Conservation (phyloP, 1,284 basidiomycete genomes). For the Cryptococcus sp. region DNA sequence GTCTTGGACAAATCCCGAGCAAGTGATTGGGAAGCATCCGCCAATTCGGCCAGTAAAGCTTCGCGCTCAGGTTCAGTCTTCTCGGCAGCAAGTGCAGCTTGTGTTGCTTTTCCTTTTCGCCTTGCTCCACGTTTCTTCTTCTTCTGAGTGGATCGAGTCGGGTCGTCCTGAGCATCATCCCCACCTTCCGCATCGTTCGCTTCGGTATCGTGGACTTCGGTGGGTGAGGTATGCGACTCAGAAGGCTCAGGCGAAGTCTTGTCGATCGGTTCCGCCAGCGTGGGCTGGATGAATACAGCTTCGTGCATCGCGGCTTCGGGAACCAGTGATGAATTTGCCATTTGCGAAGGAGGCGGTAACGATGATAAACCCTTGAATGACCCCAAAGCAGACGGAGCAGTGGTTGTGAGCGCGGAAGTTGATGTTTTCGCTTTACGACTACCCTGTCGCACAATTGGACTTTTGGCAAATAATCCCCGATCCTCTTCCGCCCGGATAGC, state of each 20-base stretch:
- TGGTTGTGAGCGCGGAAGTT: slow-evolving; percentile 35
- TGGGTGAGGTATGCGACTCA: slow-evolving; percentile 5
- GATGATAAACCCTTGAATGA: not conserved
- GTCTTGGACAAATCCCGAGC: slow-evolving; percentile 65
- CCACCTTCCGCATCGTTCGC: not conserved
- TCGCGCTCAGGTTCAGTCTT: slow-evolving; percentile 36
- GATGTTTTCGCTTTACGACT: slow-evolving; percentile 17
- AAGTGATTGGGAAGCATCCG: slow-evolving; percentile 71
- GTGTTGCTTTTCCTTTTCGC: slow-evolving; percentile 49
- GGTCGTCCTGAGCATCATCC: slow-evolving; percentile 4
- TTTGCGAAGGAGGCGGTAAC: not conserved
- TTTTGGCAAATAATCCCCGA: slow-evolving; percentile 41
- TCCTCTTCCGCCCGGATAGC: slow-evolving; percentile 18
- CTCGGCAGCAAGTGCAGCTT: slow-evolving; percentile 39
- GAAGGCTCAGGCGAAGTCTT: slow-evolving; percentile 29
- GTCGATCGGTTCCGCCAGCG: slow-evolving; percentile 28
- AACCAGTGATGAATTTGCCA: not conserved
- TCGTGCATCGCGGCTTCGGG: not conserved
- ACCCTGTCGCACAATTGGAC: slow-evolving; percentile 22
- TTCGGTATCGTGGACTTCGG: slow-evolving; percentile 9
- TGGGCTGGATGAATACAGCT: slow-evolving; percentile 37
- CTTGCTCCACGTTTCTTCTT: slow-evolving; percentile 44
- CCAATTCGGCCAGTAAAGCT: slow-evolving; percentile 60
- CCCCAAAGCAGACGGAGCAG: slow-evolving; percentile 15
- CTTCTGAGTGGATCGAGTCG: slow-evolving; percentile 35